phyloP scores from a whole-genome alignment of 495 filamentous ascomycete species.

The Penicillium angulare region DNA sequence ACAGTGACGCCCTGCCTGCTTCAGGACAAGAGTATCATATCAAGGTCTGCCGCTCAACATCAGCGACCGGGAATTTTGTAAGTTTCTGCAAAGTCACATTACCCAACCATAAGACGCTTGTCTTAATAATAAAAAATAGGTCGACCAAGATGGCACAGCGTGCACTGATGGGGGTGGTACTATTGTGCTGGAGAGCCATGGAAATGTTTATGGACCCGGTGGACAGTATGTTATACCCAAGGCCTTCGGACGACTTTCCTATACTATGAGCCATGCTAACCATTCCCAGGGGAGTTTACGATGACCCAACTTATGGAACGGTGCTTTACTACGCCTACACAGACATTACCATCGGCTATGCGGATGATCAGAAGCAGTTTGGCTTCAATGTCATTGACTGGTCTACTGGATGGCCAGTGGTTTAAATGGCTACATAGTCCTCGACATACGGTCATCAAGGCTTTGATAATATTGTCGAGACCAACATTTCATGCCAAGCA shows the following conservation, averaged over 20 bases:
- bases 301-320: conserved; percentile 44
- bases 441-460: no score
- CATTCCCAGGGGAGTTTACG: conserved; percentile 42
- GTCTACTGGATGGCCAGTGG: conserved; percentile 65
- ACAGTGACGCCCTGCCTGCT: conserved; percentile 49
- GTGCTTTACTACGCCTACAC: conserved; percentile 75
- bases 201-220: conserved; percentile 68
- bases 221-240: conserved; percentile 51
- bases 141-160: conserved; percentile 54
- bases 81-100: conserved; percentile 13
- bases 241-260: background rate
- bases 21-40: conserved; percentile 68
- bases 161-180: conserved; percentile 65
- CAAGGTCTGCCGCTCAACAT: conserved; percentile 60
- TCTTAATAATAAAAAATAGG: conserved; percentile 18
- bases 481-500: no score
- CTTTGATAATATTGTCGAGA: no score
- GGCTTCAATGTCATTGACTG: conserved; percentile 68
- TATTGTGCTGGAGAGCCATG: conserved; percentile 60
- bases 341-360: conserved; percentile 63
- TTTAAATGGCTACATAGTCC: conserved; percentile 5
- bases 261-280: conserved; percentile 17
- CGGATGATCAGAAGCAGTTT: conserved; percentile 62
- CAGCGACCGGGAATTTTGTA: conserved; percentile 56
- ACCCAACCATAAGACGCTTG: background rate